Conservation (phyloP, 352 stramenopile species). For the Blastocystis sp. region DNA sequence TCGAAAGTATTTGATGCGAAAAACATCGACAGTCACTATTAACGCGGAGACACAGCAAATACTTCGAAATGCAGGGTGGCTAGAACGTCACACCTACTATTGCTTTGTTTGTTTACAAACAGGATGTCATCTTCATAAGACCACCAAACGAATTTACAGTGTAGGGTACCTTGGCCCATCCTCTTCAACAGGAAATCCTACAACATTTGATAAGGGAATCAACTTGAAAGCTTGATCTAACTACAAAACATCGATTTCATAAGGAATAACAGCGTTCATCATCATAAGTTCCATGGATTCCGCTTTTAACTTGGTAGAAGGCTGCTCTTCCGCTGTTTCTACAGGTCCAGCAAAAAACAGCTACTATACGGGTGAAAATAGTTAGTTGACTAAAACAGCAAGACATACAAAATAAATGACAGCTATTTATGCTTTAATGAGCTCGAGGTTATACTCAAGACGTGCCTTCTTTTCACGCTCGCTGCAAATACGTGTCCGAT, state of each 20-base stretch:
- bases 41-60: slow-evolving; percentile 75
- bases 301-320: not conserved
- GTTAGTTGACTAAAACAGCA: not conserved
- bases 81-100: slow-evolving; percentile 82
- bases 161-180: not conserved
- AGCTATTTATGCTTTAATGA: not conserved
- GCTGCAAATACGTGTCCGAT: not conserved
- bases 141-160: too few species aligned
- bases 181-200: not conserved
- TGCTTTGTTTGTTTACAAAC: slow-evolving; percentile 61
- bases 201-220: not conserved
- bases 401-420: not conserved
- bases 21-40: slow-evolving; percentile 71
- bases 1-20: slow-evolving; percentile 80
- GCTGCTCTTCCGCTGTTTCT: not conserved
- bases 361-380: not conserved
- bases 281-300: not conserved
- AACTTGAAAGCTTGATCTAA: not conserved
- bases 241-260: not conserved
- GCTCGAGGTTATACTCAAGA: not conserved
- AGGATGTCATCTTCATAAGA: not conserved
- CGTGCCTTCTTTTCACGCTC: not conserved
- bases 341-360: not conserved
- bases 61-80: slow-evolving; percentile 75
- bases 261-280: not conserved